Percentiles rank a stretch among this genome's conserved stretches.
Conservation (phyloP, 306 rosid genomes). For the Vigna hirtella region DNA sequence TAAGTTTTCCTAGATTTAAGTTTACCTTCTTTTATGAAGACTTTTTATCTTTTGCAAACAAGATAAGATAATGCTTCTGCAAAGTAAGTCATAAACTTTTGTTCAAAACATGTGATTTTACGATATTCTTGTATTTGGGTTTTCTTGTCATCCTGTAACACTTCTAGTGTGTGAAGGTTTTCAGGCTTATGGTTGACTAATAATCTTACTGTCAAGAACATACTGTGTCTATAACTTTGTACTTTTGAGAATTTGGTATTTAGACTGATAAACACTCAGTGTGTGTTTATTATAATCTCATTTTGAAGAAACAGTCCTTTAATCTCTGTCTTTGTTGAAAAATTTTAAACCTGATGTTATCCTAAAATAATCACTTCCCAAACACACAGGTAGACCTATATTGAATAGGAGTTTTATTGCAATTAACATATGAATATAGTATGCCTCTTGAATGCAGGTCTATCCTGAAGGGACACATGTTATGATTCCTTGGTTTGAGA, state of each 20-base stretch:
- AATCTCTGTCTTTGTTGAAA: neutral
- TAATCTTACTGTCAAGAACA: slow-evolving; percentile 15
- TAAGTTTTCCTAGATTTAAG: neutral
- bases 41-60: neutral
- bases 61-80: neutral
- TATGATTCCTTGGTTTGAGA: slow-evolving; percentile 54
- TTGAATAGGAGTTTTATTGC: neutral
- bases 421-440: neutral
- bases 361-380: neutral
- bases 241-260: neutral
- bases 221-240: neutral
- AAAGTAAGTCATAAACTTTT: neutral
- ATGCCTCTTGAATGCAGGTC: slow-evolving; percentile 43
- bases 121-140: neutral
- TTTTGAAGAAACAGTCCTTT: neutral
- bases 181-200: slow-evolving; percentile 23
- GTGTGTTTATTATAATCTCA: neutral
- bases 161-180: neutral
- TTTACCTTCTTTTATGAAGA: neutral
- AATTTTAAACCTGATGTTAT: neutral
- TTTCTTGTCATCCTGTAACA: neutral
- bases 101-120: neutral
- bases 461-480: slow-evolving; percentile 54
- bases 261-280: neutral
- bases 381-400: neutral